A percentile compares a stretch with the other conserved stretches of the same genome.
These are phyloP conservation scores for Rhododendron simsii DNA, from an alignment of 148 eudicot genomes.

Conservation along the genomic window DNA sequence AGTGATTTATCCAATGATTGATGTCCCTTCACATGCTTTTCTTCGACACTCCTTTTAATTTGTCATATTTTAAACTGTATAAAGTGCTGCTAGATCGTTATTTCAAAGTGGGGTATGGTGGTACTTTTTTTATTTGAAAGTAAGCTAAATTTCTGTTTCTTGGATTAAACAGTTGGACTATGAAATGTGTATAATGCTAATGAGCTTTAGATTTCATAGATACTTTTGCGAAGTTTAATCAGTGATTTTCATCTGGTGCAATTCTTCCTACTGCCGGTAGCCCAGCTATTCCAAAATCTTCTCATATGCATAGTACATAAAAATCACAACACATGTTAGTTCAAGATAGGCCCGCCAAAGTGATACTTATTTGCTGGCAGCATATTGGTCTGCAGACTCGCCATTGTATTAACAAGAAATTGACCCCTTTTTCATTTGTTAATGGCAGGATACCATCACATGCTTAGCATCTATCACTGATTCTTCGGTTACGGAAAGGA, in stretches of 20 bases:
- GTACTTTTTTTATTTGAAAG: not conserved
- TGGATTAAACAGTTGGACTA: not conserved
- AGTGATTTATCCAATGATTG: not conserved
- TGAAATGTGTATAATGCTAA: not conserved
- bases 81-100: not conserved
- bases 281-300: not conserved
- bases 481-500: slow-evolving; percentile 42
- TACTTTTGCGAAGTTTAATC: not conserved
- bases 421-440: not conserved
- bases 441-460: slow-evolving; percentile 60
- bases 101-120: not conserved
- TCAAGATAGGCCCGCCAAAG: not conserved
- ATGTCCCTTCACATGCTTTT: not conserved
- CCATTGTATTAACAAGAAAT: not conserved
- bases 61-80: not conserved
- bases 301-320: not conserved
- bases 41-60: not conserved
- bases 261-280: not conserved
- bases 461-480: slow-evolving; percentile 63
- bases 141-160: not conserved
- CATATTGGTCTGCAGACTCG: not conserved
- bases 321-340: not conserved
- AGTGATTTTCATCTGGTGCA: not conserved
- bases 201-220: not conserved
- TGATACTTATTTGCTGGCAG: not conserved